These are phyloP conservation scores for Heliamphora pulchella DNA, from an alignment of 179 eudicot species.

Conservation along the genomic window DNA sequence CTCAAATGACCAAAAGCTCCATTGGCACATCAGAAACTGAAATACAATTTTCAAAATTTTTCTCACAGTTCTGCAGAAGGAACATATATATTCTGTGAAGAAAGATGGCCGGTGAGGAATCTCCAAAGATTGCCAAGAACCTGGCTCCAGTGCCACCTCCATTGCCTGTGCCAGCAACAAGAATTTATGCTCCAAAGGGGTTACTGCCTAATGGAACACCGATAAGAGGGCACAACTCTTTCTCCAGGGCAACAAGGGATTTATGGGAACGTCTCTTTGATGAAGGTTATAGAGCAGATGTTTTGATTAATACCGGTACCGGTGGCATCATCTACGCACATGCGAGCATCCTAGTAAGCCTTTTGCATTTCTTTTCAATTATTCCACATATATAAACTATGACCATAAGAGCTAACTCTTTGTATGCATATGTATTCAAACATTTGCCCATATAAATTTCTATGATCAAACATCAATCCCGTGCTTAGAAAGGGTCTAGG, in stretches of 20 bases:
- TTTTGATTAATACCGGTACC: slow-evolving; percentile 42
- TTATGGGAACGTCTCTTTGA: slow-evolving; percentile 72
- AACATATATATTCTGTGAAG: neutral
- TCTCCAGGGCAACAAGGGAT: slow-evolving; percentile 27
- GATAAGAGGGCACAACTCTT: slow-evolving; percentile 20
- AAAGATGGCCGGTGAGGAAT: slow-evolving; percentile 24
- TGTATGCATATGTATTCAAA: neutral
- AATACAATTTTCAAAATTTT: slow-evolving; percentile 2
- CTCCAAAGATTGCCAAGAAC: neutral
- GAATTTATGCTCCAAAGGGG: slow-evolving; percentile 22
- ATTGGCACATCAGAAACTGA: neutral
- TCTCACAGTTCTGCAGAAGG: slow-evolving; percentile 6
- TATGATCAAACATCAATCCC: too few relatives aligned
- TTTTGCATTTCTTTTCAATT: neutral
- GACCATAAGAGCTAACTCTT: neutral
- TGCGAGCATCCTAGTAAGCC: slow-evolving; percentile 66
- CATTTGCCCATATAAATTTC: too few relatives aligned
- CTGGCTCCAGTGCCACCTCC: slow-evolving; percentile 45
- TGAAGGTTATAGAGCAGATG: slow-evolving; percentile 78
- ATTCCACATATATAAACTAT: neutral
- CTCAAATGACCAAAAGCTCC: neutral
- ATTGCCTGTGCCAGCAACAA: slow-evolving; percentile 28
- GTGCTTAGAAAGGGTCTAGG: too few relatives aligned
- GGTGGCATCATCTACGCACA: slow-evolving; percentile 67
- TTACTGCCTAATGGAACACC: slow-evolving; percentile 9